Percentiles rank a stretch among this genome's conserved stretches.
These are phyloP conservation scores for Magnaporthales sp. DNA, from an alignment of 2,329 filamentous ascomycete species.

Conservation along the genomic window DNA sequence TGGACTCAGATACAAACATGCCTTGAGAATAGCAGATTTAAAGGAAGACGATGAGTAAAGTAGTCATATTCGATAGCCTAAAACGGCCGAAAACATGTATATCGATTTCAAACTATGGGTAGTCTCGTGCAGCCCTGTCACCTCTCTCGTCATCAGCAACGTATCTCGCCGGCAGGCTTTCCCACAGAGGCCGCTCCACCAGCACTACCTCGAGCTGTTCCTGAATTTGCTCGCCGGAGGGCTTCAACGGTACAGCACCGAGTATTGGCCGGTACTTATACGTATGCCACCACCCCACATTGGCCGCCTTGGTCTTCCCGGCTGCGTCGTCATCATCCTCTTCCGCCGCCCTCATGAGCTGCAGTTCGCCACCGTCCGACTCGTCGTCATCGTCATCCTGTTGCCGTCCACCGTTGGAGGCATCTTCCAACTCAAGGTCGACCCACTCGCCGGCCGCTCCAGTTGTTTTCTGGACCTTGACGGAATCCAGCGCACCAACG, in stretches of 20 bases:
- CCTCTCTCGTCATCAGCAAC: conserved; percentile 44
- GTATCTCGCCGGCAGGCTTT: conserved; percentile 66
- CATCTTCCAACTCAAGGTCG: conserved; percentile 23
- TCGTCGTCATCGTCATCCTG: conserved; percentile 25
- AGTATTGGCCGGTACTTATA: conserved; percentile 94
- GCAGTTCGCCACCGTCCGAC: conserved; percentile 18
- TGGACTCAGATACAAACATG: not conserved
- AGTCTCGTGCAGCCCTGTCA: conserved; percentile 24
- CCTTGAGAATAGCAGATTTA: not conserved
- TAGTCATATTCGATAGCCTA: not conserved
- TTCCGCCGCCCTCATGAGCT: conserved; percentile 25
- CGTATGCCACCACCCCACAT: conserved; percentile 60
- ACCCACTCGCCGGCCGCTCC: conserved; percentile 26
- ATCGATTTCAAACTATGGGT: not conserved
- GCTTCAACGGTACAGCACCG: conserved; percentile 47
- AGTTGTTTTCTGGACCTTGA: conserved; percentile 28
- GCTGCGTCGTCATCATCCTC: conserved; percentile 18
- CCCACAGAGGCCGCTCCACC: conserved; percentile 79
- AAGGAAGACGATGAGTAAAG: not conserved
- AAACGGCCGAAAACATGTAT: not conserved
- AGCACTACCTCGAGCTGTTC: conserved; percentile 67
- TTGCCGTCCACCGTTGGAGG: conserved; percentile 18
- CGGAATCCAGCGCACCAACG: conserved; percentile 33
- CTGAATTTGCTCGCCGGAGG: conserved; percentile 8
- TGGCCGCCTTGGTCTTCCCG: not conserved